Evolutionary conservation across 2,329 filamentous ascomycete genomes (phyloP).

Genomic region (Colletotrichum acutatum): DNA sequence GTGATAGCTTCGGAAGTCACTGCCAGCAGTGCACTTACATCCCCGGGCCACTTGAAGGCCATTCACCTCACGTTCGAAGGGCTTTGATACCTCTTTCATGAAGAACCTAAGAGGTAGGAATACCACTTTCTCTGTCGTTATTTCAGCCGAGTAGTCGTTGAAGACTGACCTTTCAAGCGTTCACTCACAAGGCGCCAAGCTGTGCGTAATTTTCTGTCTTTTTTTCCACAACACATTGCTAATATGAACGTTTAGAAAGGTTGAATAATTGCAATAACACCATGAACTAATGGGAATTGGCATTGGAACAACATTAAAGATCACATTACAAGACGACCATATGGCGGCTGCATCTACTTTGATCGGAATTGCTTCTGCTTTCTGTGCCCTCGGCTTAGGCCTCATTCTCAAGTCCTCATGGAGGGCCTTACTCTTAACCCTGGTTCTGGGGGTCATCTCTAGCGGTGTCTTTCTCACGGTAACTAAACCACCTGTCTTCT

Average conservation of each 20-base stretch:
- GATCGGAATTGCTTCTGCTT: conserved; percentile 13
- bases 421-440: conserved; percentile 8
- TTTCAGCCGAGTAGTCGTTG: too few species aligned
- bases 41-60: not conserved
- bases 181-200: not conserved
- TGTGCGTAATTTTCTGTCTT: not conserved
- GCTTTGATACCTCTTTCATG: not conserved
- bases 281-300: not conserved
- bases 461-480: conserved; percentile 46
- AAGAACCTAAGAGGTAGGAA: too few species aligned
- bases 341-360: conserved; percentile 25
- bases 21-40: conserved; percentile 4
- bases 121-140: not conserved
- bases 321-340: not conserved
- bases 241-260: not conserved
- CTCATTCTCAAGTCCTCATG: conserved; percentile 24
- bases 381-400: conserved; percentile 22
- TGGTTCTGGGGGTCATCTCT: not conserved
- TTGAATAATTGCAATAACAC: too few species aligned
- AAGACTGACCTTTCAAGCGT: too few species aligned
- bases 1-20: not conserved
- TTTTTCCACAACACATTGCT: conserved; percentile 15
- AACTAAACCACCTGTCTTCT: conserved; percentile 6
- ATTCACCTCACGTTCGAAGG: not conserved
- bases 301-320: too few species aligned